Percentiles rank a stretch among this genome's conserved stretches.
Conservation (phyloP, 352 stramenopile species). For the Globisporangium okanoganense region DNA sequence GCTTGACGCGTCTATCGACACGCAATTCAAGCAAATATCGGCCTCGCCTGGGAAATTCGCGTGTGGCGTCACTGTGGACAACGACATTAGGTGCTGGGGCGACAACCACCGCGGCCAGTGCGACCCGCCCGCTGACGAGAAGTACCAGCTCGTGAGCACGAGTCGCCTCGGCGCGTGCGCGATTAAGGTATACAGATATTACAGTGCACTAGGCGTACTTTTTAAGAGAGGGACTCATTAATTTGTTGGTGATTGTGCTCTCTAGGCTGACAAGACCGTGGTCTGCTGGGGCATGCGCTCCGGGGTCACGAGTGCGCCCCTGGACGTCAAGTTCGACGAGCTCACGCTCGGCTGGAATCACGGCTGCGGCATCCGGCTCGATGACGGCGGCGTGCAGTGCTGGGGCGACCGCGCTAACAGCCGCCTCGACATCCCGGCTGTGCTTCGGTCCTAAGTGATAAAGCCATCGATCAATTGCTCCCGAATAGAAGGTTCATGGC, state of each 20-base stretch:
- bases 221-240: too few relatives aligned
- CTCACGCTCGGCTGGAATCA: slow-evolving; percentile 59
- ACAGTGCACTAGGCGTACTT: too few relatives aligned
- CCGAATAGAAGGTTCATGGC: too few relatives aligned
- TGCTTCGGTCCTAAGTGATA: neutral
- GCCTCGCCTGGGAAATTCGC: slow-evolving; percentile 56
- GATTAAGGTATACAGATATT: slow-evolving; percentile 33
- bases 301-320: slow-evolving; percentile 51
- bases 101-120: slow-evolving; percentile 68
- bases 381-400: slow-evolving; percentile 58
- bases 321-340: slow-evolving; percentile 57
- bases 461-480: neutral
- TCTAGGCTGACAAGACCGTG: slow-evolving; percentile 46
- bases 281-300: slow-evolving; percentile 71
- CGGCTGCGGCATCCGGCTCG: slow-evolving; percentile 61
- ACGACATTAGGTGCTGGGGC: slow-evolving; percentile 65
- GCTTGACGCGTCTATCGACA: slow-evolving; percentile 30
- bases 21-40: slow-evolving; percentile 62
- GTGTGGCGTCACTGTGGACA: slow-evolving; percentile 55
- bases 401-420: slow-evolving; percentile 52
- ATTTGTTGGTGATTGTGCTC: neutral
- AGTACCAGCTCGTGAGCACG: slow-evolving; percentile 66
- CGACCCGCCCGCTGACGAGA: slow-evolving; percentile 31
- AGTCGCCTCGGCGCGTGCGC: slow-evolving; percentile 60
- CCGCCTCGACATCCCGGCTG: slow-evolving; percentile 6